phyloP scores from a whole-genome alignment of 108 stramenopile species.

The Schizochytrium sp. region DNA sequence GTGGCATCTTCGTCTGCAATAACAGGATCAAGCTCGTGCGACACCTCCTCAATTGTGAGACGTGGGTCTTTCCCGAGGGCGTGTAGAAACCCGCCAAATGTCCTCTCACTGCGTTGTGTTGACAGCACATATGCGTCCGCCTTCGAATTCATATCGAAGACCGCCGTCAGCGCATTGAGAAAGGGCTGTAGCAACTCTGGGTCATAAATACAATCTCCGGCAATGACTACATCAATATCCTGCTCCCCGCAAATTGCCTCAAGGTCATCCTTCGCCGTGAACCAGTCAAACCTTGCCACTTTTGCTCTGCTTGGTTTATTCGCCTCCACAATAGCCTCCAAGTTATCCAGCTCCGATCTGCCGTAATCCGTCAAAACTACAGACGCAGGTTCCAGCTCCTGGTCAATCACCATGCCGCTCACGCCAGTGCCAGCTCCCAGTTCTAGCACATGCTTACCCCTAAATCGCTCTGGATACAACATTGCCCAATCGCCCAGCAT shows the following conservation, averaged over 20 bases:
- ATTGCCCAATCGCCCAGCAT: constrained; percentile 39
- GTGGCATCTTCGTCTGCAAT: neutral
- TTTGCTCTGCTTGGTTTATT: neutral
- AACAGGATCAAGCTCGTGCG: neutral
- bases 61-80: neutral
- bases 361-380: constrained; percentile 43
- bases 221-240: neutral
- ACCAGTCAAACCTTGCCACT: constrained; percentile 16
- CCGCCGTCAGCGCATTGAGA: neutral
- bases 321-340: neutral
- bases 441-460: constrained; percentile 47
- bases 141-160: neutral
- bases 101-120: constrained; percentile 11
- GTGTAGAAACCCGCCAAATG: constrained; percentile 16
- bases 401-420: constrained; percentile 10
- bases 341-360: neutral
- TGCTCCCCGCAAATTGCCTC: neutral
- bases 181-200: neutral
- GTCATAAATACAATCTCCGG: constrained; percentile 32
- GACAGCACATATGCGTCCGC: neutral
- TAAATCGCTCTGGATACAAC: neutral
- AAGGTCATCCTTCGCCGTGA: neutral
- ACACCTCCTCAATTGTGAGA: neutral
- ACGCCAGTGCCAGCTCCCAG: constrained; percentile 62
- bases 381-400: neutral